Evolutionary conservation across 2,329 filamentous ascomycete genomes (phyloP), one percentile per base, ranked within the genome.

Genomic region (Pleurostoma richardsiae): DNA sequence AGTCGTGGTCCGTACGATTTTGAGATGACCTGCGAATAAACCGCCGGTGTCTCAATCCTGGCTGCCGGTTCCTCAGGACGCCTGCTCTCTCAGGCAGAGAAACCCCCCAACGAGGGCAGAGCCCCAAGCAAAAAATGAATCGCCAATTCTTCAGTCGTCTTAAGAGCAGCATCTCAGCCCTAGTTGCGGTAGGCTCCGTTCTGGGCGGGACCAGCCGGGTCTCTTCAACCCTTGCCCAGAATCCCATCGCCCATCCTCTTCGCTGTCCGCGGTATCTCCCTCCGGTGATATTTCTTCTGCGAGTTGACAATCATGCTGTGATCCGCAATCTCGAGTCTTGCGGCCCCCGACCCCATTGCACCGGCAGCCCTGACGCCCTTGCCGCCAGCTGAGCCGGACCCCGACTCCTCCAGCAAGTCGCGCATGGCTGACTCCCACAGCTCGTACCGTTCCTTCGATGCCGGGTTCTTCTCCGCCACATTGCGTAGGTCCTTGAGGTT

Each of bases 241-340:
- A 64, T 38, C 10, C 49, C 47, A 28, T 57, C 47, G 3, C 42
- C 60, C 48, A 56, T 59, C 33, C 73, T 68, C 51, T 72, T 72
- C 6, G 69, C 70, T n/a, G 66, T 56, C 30, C 75, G 70, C 4
- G 74, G 71, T 7, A 78, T 60, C 50, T 80, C 77, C 51, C 77
- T 77, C 39, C 81, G 74, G 40, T 73, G 67, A 50, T 76, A 79
- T 7, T 65, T 62, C 44, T 68, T 68, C 29, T 80, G 76, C 3
- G 77, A 72, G 52, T 85, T 82, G 31, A 85, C 80, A 60, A 85
- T 80, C 69, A 83, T 82, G 57, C 79, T 83, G 54, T 81, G 74
- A 49, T 85, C 80, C 3, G 79, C 77, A 55, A 77, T 79, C 53
- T 83, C 79, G 19, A 56, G 50, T 52, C 62, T 52, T 49, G 57